Evolutionary conservation across 306 rosid species (phyloP).

Genomic region (Corylus heterophylla): DNA sequence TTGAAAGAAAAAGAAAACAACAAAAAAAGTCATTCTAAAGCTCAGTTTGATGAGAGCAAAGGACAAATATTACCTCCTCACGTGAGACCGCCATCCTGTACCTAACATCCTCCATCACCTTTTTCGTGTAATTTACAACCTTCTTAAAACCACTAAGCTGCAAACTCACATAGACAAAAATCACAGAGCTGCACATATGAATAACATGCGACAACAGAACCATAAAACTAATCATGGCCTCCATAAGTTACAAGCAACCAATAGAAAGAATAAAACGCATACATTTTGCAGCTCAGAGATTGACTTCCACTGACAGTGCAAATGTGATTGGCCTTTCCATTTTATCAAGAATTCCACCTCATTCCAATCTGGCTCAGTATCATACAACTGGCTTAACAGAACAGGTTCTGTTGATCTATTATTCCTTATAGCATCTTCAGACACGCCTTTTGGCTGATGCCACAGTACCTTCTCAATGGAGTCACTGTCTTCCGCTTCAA

Average conservation of each 20-base stretch:
- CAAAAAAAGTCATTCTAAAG: conserved; percentile 10
- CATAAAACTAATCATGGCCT: conserved; percentile 8
- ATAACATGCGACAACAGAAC: background rate
- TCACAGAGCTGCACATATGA: conserved; percentile 16
- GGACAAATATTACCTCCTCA: conserved; percentile 77
- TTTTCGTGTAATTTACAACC: conserved; percentile 90
- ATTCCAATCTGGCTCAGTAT: conserved; percentile 82
- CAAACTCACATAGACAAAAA: conserved; percentile 40
- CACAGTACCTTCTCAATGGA: conserved; percentile 94
- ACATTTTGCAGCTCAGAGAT: conserved; percentile 93
- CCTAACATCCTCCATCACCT: conserved; percentile 79
- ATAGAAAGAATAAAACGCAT: conserved; percentile 35
- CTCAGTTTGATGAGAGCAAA: conserved; percentile 10
- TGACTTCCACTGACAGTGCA: conserved; percentile 97
- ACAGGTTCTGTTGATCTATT: conserved; percentile 77
- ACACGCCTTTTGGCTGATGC: conserved; percentile 94
- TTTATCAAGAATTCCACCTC: conserved; percentile 85
- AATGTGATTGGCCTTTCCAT: conserved; percentile 99
- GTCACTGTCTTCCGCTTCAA: conserved; percentile 95
- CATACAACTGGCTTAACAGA: conserved; percentile 77
- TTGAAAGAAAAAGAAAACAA: too few relatives aligned
- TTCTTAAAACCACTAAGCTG: conserved; percentile 99
- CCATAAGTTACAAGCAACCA: conserved; percentile 17
- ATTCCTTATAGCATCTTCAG: conserved; percentile 81
- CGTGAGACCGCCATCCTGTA: conserved; percentile 77